phyloP scores from a whole-genome alignment of 305 asterid genomes.

The Solanum chacoense region DNA sequence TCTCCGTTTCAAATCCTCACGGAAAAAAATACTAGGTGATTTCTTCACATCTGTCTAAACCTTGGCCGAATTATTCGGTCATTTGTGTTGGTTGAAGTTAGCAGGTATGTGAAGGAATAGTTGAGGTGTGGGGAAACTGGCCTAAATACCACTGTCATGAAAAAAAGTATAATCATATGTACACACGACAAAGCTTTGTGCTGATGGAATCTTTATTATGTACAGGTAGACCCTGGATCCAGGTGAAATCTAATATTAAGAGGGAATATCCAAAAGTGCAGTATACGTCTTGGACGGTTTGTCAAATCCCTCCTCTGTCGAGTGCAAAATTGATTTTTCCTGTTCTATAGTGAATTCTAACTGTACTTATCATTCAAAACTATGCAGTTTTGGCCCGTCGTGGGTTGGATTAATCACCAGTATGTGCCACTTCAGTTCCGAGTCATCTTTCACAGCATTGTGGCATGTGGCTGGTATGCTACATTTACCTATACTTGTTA shows the following conservation, averaged over 20 bases:
- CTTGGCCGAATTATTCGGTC: background rate
- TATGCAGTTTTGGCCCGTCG: slow-evolving; percentile 88
- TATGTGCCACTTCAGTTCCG: slow-evolving; percentile 85
- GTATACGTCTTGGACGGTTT: slow-evolving; percentile 71
- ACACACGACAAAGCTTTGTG: background rate
- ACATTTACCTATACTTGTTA: background rate
- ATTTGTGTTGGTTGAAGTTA: background rate
- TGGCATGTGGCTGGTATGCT: slow-evolving; percentile 74
- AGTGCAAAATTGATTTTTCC: background rate
- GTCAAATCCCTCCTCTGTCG: slow-evolving; percentile 1
- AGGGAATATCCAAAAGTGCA: slow-evolving; percentile 80
- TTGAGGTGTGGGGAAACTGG: background rate
- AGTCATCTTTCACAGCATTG: slow-evolving; percentile 64
- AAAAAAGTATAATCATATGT: background rate
- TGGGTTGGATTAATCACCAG: slow-evolving; percentile 92
- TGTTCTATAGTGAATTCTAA: background rate
- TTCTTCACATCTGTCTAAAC: too few species aligned
- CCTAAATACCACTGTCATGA: background rate
- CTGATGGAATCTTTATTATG: slow-evolving; percentile 7
- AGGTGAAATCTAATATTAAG: slow-evolving; percentile 72
- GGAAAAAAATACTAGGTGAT: too few species aligned
- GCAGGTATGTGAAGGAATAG: background rate
- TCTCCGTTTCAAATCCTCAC: too few species aligned
- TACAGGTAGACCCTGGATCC: slow-evolving; percentile 76
- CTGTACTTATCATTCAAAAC: background rate